phyloP scores from a whole-genome alignment of 2,329 filamentous ascomycete genomes.

The Huntiella abstrusa region DNA sequence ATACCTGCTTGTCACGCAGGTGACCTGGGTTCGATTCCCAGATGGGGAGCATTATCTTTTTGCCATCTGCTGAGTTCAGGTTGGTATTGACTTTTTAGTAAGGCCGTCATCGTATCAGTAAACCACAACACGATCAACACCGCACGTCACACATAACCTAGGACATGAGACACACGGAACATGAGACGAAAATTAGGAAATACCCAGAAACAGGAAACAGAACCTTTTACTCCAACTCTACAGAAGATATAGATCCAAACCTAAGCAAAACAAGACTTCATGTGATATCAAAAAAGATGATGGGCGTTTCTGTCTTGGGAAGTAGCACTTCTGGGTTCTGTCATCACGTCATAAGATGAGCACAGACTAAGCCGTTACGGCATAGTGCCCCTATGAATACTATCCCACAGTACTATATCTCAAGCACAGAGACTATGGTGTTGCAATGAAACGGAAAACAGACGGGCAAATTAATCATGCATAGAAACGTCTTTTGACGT shows the following conservation, averaged over 20 bases:
- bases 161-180: too few species aligned
- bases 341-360: too few species aligned
- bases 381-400: too few species aligned
- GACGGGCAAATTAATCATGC: slow-evolving; percentile 25
- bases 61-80: not conserved
- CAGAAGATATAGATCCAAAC: slow-evolving; percentile 2
- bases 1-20: slow-evolving; percentile 12
- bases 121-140: too few species aligned
- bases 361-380: too few species aligned
- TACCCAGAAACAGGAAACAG: not conserved
- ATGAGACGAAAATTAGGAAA: not conserved
- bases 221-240: slow-evolving; percentile 3
- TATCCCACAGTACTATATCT: too few species aligned
- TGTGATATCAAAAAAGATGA: slow-evolving; percentile 10
- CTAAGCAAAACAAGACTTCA: slow-evolving; percentile 6
- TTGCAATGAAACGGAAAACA: too few species aligned
- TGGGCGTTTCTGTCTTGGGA: not conserved
- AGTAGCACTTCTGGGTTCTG: too few species aligned
- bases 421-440: too few species aligned
- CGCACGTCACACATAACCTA: too few species aligned
- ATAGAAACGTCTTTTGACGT: slow-evolving; percentile 30
- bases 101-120: too few species aligned
- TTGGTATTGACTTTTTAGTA: too few species aligned
- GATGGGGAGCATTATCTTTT: slow-evolving; percentile 6
- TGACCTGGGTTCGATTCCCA: slow-evolving; percentile 12